A percentile compares a stretch with the other conserved stretches of the same genome.
phyloP scores from a whole-genome alignment of 1,139 yeast species.

The Eremothecium sinecaudum region DNA sequence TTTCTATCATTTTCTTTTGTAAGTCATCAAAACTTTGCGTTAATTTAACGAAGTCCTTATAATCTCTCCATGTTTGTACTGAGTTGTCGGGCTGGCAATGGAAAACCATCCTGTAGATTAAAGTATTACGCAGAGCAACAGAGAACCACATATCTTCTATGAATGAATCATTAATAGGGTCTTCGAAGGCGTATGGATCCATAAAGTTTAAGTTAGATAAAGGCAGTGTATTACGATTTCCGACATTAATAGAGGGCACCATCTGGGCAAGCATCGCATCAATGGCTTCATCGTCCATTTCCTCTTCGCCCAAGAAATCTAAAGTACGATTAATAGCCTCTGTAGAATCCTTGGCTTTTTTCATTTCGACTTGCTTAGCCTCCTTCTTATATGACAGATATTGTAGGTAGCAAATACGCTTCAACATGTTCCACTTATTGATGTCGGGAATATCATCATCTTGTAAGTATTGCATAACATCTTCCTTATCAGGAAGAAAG shows the following conservation, averaged over 20 bases:
- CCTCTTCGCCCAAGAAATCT: slow-evolving; percentile 14
- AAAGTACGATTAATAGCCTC: slow-evolving; percentile 1
- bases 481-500: slow-evolving; percentile 50
- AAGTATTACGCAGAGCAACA: slow-evolving; percentile 76
- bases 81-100: slow-evolving; percentile 91
- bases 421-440: slow-evolving; percentile 50
- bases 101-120: slow-evolving; percentile 73
- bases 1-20: slow-evolving; percentile 35
- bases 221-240: slow-evolving; percentile 8
- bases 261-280: slow-evolving; percentile 36
- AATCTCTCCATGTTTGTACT: slow-evolving; percentile 83
- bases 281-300: slow-evolving; percentile 39
- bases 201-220: slow-evolving; percentile 41
- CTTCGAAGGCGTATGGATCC: slow-evolving; percentile 82
- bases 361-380: slow-evolving; percentile 25
- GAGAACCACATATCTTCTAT: slow-evolving; percentile 85
- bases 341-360: slow-evolving; percentile 5
- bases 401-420: slow-evolving; percentile 60
- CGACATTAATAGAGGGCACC: slow-evolving; percentile 17
- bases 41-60: slow-evolving; percentile 57
- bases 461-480: slow-evolving; percentile 46
- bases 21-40: slow-evolving; percentile 47
- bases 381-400: slow-evolving; percentile 44
- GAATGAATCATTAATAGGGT: slow-evolving; percentile 71
- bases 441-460: slow-evolving; percentile 35